phyloP scores from a whole-genome alignment of 257 asterid genomes.

The Solanum piurae region DNA sequence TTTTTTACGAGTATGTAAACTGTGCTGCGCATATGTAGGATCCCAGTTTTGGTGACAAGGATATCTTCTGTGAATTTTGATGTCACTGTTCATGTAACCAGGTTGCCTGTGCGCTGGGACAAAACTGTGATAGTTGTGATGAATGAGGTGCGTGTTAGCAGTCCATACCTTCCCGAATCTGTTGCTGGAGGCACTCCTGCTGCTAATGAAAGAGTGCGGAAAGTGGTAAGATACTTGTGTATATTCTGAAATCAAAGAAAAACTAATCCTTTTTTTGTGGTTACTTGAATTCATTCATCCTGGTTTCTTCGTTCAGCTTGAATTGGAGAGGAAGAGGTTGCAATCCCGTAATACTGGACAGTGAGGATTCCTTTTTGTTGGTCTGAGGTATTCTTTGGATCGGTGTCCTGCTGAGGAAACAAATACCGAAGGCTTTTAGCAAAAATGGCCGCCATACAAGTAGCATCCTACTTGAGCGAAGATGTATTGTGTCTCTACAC shows the following conservation, averaged over 20 bases:
- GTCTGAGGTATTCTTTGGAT: neutral
- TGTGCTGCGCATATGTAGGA: neutral
- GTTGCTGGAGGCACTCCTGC: conserved; percentile 89
- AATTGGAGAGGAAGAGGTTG: conserved; percentile 38
- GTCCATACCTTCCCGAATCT: conserved; percentile 89
- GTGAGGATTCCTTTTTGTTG: neutral
- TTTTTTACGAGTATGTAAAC: neutral
- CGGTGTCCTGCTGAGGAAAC: neutral
- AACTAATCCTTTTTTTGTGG: neutral
- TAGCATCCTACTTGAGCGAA: neutral
- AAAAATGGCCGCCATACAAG: neutral
- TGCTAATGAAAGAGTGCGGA: conserved; percentile 91
- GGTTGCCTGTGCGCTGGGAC: conserved; percentile 98
- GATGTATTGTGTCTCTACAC: neutral
- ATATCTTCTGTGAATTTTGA: conserved; percentile 1
- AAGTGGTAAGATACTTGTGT: conserved; percentile 61
- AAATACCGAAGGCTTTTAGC: neutral
- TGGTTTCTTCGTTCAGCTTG: conserved; percentile 35
- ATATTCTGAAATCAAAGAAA: neutral
- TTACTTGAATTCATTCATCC: neutral
- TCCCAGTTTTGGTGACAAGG: neutral
- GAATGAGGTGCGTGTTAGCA: conserved; percentile 93
- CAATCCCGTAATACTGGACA: conserved; percentile 17
- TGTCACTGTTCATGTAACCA: conserved; percentile 15
- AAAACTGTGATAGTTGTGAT: conserved; percentile 81